Evolutionary conservation across 2,329 filamentous ascomycete genomes (phyloP).

Genomic region (Colletotrichum somersetense): DNA sequence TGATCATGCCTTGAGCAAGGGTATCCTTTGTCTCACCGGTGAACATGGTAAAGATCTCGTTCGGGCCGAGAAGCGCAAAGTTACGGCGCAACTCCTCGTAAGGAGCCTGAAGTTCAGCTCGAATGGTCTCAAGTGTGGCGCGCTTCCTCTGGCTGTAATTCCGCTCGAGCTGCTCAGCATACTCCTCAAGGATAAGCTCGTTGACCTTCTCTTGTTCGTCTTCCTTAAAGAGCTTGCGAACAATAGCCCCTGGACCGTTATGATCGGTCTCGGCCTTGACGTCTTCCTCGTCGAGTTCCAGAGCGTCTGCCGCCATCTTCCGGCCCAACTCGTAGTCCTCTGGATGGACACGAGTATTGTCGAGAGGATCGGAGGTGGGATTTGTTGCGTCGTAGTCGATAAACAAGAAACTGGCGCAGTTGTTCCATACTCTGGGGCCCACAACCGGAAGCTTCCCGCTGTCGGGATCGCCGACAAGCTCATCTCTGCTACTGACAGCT

Average conservation of each 20-base stretch:
- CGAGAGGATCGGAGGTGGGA: constrained; percentile 87
- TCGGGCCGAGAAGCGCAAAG: constrained; percentile 76
- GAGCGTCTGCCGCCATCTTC: constrained; percentile 97
- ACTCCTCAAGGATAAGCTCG: constrained; percentile 95
- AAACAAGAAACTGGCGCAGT: constrained; percentile 95
- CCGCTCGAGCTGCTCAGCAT: constrained; percentile 92
- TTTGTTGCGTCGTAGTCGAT: constrained; percentile 89
- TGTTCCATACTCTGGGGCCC: constrained; percentile 92
- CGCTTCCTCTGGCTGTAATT: constrained; percentile 96
- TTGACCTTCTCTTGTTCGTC: constrained; percentile 96
- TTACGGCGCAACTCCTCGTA: constrained; percentile 93
- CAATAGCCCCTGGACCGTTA: constrained; percentile 88
- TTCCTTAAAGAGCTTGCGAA: constrained; percentile 94
- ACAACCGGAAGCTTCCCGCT: constrained; percentile 83
- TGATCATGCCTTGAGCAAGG: constrained; percentile 89
- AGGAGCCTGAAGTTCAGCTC: constrained; percentile 89
- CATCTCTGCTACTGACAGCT: constrained; percentile 83
- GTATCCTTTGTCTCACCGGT: constrained; percentile 92
- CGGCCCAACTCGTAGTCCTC: constrained; percentile 98
- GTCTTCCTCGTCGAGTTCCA: constrained; percentile 97
- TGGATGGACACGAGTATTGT: constrained; percentile 96
- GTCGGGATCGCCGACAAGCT: constrained; percentile 90
- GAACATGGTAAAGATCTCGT: constrained; percentile 95
- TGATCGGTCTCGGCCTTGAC: constrained; percentile 95
- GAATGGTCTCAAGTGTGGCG: constrained; percentile 94